A percentile compares a stretch with the other conserved stretches of the same genome.
Evolutionary conservation across 768 basidiomycete genomes (phyloP).

Genomic region (Lentinula aciculospora): DNA sequence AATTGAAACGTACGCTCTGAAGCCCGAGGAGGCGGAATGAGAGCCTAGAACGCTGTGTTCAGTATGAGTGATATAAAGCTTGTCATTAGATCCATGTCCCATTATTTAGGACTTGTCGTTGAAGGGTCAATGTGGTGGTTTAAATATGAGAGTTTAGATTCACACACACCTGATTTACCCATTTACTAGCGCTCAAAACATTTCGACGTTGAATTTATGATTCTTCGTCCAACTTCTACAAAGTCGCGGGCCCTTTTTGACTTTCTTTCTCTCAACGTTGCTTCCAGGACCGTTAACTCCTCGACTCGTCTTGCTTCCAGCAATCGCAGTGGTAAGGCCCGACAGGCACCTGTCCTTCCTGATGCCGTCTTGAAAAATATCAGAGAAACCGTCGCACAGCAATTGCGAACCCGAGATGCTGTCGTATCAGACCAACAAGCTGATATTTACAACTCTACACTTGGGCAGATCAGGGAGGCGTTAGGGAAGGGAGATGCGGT

Average conservation of each 20-base stretch:
- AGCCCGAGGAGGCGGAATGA: slow-evolving; percentile 75
- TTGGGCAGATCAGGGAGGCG: slow-evolving; percentile 33
- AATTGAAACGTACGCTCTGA: slow-evolving; percentile 47
- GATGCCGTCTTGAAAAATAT: slow-evolving; percentile 13
- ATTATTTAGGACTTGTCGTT: not conserved
- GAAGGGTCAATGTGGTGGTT: not conserved
- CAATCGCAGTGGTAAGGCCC: not conserved
- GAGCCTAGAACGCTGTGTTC: slow-evolving; percentile 78
- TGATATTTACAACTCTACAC: slow-evolving; percentile 25
- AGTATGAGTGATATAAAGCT: slow-evolving; percentile 85
- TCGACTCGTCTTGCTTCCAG: not conserved
- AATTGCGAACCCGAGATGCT: slow-evolving; percentile 3
- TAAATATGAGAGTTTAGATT: not conserved
- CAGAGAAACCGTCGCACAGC: slow-evolving; percentile 8
- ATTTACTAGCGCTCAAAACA: too few species aligned
- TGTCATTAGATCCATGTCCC: slow-evolving; percentile 31
- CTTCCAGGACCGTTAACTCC: slow-evolving; percentile 13
- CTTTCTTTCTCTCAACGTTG: slow-evolving; percentile 35
- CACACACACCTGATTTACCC: too few species aligned
- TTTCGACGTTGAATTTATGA: not conserved
- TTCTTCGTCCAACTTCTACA: not conserved
- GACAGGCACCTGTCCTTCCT: not conserved
- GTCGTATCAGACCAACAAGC: slow-evolving; percentile 23
- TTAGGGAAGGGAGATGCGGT: slow-evolving; percentile 27
- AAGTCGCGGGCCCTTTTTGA: slow-evolving; percentile 26